Evolutionary conservation across 2,329 filamentous ascomycete species (phyloP), one percentile per base, ranked within the genome.

Genomic region (Emmonsiellopsis sp.): DNA sequence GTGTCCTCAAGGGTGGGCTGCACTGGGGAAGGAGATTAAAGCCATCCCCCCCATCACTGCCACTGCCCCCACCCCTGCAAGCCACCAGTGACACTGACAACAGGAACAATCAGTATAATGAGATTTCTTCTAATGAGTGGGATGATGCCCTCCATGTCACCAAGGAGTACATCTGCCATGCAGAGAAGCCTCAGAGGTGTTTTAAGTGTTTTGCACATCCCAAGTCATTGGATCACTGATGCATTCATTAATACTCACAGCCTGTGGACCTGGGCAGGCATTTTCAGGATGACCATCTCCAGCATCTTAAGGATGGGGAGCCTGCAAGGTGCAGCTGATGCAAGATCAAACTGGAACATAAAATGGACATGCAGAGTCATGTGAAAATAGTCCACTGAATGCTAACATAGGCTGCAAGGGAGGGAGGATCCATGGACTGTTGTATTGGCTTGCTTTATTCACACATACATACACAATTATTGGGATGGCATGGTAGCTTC

Each of bases 1-100:
- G 46, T 40, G 53, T 62, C 46, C 16, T 37, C 40, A 54, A 64
- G 55, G 57, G 59, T 45, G 57, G 58, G 13, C 58, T 57, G 35
- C 37, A 15, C 7, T 37, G 49, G 16, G 49, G 49, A 26, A 5
- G 37, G 34, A 31, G 35, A 43, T 15, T 37, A 4, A 41, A 43
- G 38, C 10, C 6, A 13, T 10, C 35, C 13, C 9, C 31, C 15
- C 49, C 49, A 6, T 9, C 20, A 9, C n/a, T 11, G 16, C 20
- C 35, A 31, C 46, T 13, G 30, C 46, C 34, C 30, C 9, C 30
- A n/a, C n/a, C n/a, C n/a, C n/a, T n/a, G 46, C 30, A 49, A 8
- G 34, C 34, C 11, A 26, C 32, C 16, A n/a, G 31, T 16, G 10
- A 16, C 47, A 40, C 31, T 26, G 6, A 37, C 47, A n/a, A 40